Evolutionary conservation across 179 eudicot species (phyloP).

Genomic region (Vitellaria paradoxa): DNA sequence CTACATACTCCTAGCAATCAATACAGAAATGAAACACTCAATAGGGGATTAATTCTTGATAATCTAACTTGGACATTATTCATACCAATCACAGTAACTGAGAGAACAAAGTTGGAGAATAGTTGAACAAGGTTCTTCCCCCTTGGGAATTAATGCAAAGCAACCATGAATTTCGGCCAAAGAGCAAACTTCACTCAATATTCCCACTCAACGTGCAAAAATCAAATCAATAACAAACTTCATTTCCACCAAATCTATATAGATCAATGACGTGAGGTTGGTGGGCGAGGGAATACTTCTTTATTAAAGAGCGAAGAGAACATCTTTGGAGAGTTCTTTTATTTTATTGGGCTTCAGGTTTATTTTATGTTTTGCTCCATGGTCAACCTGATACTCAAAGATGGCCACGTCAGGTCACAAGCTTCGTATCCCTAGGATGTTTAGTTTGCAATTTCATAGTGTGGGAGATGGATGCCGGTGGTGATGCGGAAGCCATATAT

Average conservation of each 20-base stretch:
- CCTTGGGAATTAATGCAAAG: neutral
- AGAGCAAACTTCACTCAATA: neutral
- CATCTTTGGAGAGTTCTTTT: too few species aligned
- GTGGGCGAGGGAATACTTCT: neutral
- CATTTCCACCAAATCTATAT: neutral
- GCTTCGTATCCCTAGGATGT: too few species aligned
- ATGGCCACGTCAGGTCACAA: too few species aligned
- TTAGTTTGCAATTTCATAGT: too few species aligned
- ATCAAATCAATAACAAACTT: neutral
- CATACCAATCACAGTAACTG: neutral
- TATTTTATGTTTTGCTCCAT: too few species aligned
- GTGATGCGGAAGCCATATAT: too few species aligned
- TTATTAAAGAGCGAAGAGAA: neutral
- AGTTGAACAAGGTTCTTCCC: neutral
- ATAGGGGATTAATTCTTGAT: neutral
- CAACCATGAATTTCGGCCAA: neutral
- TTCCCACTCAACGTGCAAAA: neutral
- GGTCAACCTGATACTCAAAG: too few species aligned
- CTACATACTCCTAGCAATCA: slow-evolving; percentile 72
- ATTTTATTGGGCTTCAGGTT: too few species aligned
- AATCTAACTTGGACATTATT: neutral
- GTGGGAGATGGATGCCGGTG: too few species aligned
- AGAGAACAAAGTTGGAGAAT: neutral
- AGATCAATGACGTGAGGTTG: neutral
- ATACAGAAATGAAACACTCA: neutral